These are phyloP conservation scores for Penicillium sclerotigenum DNA, from an alignment of 2,329 filamentous ascomycete species.

Conservation along the genomic window DNA sequence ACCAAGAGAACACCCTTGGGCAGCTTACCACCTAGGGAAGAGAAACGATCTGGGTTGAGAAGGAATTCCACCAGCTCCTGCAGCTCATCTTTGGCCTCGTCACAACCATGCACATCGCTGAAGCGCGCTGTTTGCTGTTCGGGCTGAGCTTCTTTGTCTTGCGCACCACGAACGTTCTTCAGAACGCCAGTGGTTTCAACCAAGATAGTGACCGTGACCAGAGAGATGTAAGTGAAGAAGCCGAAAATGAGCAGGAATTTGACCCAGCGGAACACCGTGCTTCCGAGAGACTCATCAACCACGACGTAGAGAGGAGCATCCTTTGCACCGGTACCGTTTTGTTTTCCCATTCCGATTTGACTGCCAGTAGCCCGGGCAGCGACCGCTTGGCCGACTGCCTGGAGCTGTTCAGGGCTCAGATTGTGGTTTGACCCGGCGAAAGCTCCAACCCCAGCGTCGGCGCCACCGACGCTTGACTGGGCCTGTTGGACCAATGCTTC, in stretches of 20 bases:
- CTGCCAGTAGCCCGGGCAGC: constrained; percentile 68
- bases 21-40: constrained; percentile 88
- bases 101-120: constrained; percentile 90
- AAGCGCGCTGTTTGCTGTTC: constrained; percentile 91
- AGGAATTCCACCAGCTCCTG: constrained; percentile 96
- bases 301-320: constrained; percentile 90
- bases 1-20: constrained; percentile 95
- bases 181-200: constrained; percentile 77
- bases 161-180: constrained; percentile 70
- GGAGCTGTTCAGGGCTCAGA: constrained; percentile 62
- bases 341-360: constrained; percentile 55
- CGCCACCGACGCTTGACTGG: constrained; percentile 58
- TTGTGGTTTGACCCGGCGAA: constrained; percentile 27
- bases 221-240: constrained; percentile 72
- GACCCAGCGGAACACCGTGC: constrained; percentile 82
- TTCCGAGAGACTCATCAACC: constrained; percentile 82
- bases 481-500: constrained; percentile 78
- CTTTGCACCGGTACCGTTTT: constrained; percentile 65
- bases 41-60: constrained; percentile 89
- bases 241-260: constrained; percentile 79
- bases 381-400: constrained; percentile 78
- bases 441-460: constrained; percentile 20
- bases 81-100: constrained; percentile 96
- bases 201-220: constrained; percentile 75
- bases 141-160: constrained; percentile 81